Base-by-base conservation (phyloP, 768 basidiomycete genomes). In the Steccherinum ochraceum region DNA sequence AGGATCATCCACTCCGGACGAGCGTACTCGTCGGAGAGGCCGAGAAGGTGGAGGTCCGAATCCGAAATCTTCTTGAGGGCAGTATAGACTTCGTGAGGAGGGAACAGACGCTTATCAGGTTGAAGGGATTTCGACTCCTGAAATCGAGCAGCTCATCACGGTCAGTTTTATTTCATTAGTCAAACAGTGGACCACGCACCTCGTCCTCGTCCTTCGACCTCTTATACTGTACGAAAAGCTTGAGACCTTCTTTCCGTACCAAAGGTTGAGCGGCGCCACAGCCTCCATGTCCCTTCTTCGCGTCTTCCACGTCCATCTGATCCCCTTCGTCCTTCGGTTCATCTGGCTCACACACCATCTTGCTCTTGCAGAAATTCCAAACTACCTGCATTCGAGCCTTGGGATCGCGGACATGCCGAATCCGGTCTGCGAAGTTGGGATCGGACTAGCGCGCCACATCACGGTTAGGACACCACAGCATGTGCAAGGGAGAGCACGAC, bases 1-100 rank as follows among this genome's bases (percentile, higher is more conserved):
- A 98, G 72, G 58, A 99, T 96, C 96, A 99, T 98, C 96, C 96
- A 99, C 62, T 97, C 93, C 2, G 96, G 96, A 40, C 94, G 83
- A 5, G 96, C 95, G 64, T 96, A 98, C 64, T 92, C 90, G 52
- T 93, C 90, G 23, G 89, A 94, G 10, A 98, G 81, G 30, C 96
- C 96, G 57, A 98, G 81, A 23, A 93, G 75, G 56, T 84, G 79
- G 13, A 98, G 77, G 64, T 98, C 95, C 12, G 82, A 78, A 54
- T 93, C 84, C 5, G 91, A 81, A 71, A 98, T 93, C 79, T 97
- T 97, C 71, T 91, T 90, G 67, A 98, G 83, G n/a, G 90, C 84
- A 40, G 86, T 87, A 68, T 93, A 89, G n/a, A 89, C 89, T 60
- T 95, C 93, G 3, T 83, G 82, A 2, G 93, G 87, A 0, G 88